Conservation (phyloP, 306 rosid species). For the Oxytropis ochrocephala region DNA sequence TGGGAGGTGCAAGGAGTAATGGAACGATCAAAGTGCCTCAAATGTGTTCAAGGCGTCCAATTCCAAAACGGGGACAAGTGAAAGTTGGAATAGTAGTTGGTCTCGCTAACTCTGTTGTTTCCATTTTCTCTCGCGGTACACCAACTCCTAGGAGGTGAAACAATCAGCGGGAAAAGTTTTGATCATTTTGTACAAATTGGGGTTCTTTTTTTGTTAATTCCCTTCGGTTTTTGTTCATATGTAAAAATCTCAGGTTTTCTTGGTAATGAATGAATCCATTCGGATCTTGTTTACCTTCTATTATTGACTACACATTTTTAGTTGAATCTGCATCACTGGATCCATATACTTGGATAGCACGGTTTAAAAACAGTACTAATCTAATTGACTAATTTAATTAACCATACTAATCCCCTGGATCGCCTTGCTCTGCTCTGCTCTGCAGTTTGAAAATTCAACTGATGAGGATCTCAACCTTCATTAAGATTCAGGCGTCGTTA, state of each 20-base stretch:
- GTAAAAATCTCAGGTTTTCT: slow-evolving; percentile 5
- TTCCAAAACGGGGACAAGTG: slow-evolving; percentile 71
- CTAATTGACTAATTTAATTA: background rate
- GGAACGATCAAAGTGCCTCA: slow-evolving; percentile 22
- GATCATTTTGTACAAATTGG: slow-evolving; percentile 24
- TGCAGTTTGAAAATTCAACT: background rate
- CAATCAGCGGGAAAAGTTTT: background rate
- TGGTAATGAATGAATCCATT: slow-evolving; percentile 12
- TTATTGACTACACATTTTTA: background rate
- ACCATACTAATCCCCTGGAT: background rate
- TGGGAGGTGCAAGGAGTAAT: slow-evolving; percentile 31
- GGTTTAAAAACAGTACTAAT: background rate
- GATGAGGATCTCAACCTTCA: background rate
- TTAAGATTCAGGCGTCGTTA: background rate
- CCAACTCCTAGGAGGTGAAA: background rate
- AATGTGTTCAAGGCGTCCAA: slow-evolving; percentile 36
- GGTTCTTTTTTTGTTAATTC: background rate
- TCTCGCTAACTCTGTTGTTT: slow-evolving; percentile 61
- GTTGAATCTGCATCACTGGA: background rate
- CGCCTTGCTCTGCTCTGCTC: background rate
- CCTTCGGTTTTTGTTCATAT: slow-evolving; percentile 6
- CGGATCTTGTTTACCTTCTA: background rate
- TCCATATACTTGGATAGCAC: background rate
- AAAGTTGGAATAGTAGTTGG: slow-evolving; percentile 53
- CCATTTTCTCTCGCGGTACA: slow-evolving; percentile 37